Evolutionary conservation across 805 yeast species (phyloP).

Genomic region (Lipomyces spencermartinsiae): DNA sequence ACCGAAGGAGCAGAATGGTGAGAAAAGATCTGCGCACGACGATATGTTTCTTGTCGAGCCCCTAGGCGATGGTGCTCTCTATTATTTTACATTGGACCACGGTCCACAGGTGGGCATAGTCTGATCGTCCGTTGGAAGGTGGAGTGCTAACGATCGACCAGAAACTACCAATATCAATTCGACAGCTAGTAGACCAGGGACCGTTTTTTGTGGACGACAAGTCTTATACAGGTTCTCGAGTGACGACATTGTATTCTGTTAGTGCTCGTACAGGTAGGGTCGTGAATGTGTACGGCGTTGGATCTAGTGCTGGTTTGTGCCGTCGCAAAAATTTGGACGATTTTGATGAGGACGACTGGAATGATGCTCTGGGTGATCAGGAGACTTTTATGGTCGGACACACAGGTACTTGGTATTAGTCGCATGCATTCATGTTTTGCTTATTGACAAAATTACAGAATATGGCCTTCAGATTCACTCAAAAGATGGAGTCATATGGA

Average conservation of each 20-base stretch:
- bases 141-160: constrained; percentile 7
- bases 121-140: not conserved
- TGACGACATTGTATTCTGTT: constrained; percentile 75
- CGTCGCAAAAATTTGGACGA: constrained; percentile 12
- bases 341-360: constrained; percentile 35
- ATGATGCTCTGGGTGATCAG: constrained; percentile 15
- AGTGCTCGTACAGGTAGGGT: constrained; percentile 78
- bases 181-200: constrained; percentile 76
- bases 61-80: constrained; percentile 78
- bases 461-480: constrained; percentile 67
- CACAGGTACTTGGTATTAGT: constrained; percentile 19
- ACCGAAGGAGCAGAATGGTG: constrained; percentile 33
- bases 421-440: constrained; percentile 25
- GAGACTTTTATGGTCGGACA: constrained; percentile 31
- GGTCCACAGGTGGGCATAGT: constrained; percentile 64
- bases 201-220: constrained; percentile 85
- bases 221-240: constrained; percentile 79
- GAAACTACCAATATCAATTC: constrained; percentile 76
- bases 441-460: constrained; percentile 40
- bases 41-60: constrained; percentile 83
- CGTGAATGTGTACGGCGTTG: constrained; percentile 69
- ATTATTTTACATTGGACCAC: constrained; percentile 72
- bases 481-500: constrained; percentile 74
- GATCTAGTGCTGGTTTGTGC: constrained; percentile 45
- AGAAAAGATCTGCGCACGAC: constrained; percentile 40